Base-by-base conservation (phyloP, 1,284 basidiomycete genomes). In the Trichosporon inkin region DNA sequence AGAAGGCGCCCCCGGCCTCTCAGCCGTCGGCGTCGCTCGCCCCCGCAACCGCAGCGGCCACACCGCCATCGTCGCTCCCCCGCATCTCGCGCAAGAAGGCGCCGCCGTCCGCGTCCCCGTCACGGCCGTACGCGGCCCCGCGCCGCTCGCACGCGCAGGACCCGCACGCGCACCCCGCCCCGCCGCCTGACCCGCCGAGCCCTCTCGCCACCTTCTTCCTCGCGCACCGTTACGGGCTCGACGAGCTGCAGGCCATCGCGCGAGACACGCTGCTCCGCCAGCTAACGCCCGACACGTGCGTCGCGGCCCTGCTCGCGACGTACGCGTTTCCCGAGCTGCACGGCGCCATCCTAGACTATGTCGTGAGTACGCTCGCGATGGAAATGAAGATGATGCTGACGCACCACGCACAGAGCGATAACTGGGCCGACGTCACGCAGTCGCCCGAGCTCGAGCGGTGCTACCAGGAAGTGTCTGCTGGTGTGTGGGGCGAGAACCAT, bases 151-250 rank as follows among this genome's bases (percentile, higher is more conserved):
- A 19, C 78, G 67, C 38, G 80, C 4, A 32, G 28, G 90, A 92
- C 68, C 89, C 88, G 3, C 88, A 92, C 75, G 74, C 81, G 1
- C 90, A 92, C 69, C 89, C 89, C 1, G 84, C 86, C 2, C 39
- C 41, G 2, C 41, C 57, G 2, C 64, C 64, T 2, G 77, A 83
- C 8, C 69, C 82, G 3, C 85, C 87, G 2, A 76, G 80, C 2
- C 83, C 88, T 19, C 78, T 93, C 35, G 84, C 87, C 0, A 84
- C 92, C 67, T 93, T 90, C 78, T 85, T 88, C 68, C 81, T 91
- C 14, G 88, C 89, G 10, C 89, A 92, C 78, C 82, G 89, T 38
- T 92, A 92, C 73, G 79, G 81, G 10, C 84, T 92, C 78, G 83
- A 84, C 3, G 82, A 81, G 10, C 81, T 92, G 20, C 84, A 85